Percentiles rank a stretch among this genome's conserved stretches.
phyloP scores from a whole-genome alignment of 177 flowering plant genomes.

The Tripterygium wilfordii region DNA sequence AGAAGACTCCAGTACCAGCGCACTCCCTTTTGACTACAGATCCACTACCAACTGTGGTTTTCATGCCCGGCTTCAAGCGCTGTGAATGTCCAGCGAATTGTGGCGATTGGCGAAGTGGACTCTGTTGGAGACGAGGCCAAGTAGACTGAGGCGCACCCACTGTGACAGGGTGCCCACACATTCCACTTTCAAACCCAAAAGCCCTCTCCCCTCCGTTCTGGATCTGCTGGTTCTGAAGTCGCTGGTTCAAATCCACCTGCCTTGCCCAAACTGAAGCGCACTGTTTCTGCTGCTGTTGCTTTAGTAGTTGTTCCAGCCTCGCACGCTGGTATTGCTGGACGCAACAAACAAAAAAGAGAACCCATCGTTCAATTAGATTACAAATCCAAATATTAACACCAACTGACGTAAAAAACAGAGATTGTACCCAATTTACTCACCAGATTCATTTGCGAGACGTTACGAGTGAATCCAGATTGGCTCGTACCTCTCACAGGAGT shows the following conservation, averaged over 20 bases:
- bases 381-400: no score
- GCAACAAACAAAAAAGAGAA: no score
- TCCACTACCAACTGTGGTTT: constrained; percentile 37
- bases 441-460: constrained; percentile 4
- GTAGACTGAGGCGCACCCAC: constrained; percentile 22
- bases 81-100: no score
- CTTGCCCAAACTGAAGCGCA: constrained; percentile 4
- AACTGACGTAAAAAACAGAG: no score
- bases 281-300: no score
- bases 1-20: constrained; percentile 82
- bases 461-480: not conserved
- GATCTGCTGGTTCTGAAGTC: constrained; percentile 14
- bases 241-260: constrained; percentile 7
- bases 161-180: constrained; percentile 12
- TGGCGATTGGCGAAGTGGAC: no score
- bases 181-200: constrained; percentile 5
- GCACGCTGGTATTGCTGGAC: constrained; percentile 10
- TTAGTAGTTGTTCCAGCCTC: constrained; percentile 4
- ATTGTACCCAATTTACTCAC: constrained; percentile 4
- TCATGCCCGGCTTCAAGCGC: constrained; percentile 8
- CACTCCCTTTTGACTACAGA: constrained; percentile 40
- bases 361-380: no score
- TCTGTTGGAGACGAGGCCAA: constrained; percentile 30
- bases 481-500: not conserved
- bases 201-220: constrained; percentile 9